phyloP scores from a whole-genome alignment of 1,139 yeast genomes.

The Saccharomycopsis hybrid region DNA sequence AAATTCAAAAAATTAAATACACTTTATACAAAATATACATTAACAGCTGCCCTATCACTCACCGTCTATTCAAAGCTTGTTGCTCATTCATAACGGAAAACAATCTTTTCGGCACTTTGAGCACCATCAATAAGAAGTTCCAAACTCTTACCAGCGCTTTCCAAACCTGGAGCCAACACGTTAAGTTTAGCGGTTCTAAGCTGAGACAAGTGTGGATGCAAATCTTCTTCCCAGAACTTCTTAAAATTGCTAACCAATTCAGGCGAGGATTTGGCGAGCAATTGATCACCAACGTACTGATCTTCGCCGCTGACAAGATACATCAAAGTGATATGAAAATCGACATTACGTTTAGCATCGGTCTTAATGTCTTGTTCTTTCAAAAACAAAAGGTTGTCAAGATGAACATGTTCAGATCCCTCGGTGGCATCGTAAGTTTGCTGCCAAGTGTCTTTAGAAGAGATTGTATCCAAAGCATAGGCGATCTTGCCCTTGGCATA shows the following conservation, averaged over 20 bases:
- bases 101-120: constrained; percentile 36
- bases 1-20: too few species aligned
- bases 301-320: not conserved
- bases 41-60: too few species aligned
- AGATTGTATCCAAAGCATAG: constrained; percentile 38
- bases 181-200: constrained; percentile 30
- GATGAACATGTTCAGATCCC: not conserved
- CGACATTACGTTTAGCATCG: too few species aligned
- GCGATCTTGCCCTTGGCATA: constrained; percentile 36
- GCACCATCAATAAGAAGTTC: constrained; percentile 29
- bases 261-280: not conserved
- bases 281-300: not conserved
- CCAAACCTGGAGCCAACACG: constrained; percentile 33
- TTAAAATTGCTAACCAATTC: constrained; percentile 2
- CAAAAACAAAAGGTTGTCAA: not conserved
- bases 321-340: too few species aligned
- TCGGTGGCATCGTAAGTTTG: not conserved
- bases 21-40: too few species aligned
- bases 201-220: constrained; percentile 22
- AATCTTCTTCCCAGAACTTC: constrained; percentile 23
- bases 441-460: constrained; percentile 39
- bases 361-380: not conserved
- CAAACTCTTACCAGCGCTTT: constrained; percentile 31
- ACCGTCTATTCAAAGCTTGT: too few species aligned
- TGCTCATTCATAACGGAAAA: constrained; percentile 21